Base-by-base conservation (phyloP, 768 basidiomycete species). In the Termitomyces titanicus region DNA sequence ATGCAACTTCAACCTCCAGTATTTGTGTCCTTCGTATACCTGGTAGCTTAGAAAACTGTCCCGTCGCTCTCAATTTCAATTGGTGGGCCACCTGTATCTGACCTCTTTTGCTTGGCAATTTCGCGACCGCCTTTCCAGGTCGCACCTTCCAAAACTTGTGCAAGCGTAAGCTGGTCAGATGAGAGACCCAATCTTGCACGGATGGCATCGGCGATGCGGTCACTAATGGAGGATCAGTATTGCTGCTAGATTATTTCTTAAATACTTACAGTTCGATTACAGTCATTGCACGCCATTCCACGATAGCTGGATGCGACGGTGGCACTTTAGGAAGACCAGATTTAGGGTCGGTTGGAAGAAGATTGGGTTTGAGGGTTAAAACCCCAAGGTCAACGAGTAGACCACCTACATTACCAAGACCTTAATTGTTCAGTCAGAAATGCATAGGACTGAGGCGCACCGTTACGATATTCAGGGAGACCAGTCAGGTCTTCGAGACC, bases 41-140 rank as follows among this genome's bases (percentile, higher is more conserved):
- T 20, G 20, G 11, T 47, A 9, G 17, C 33, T 24, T 61, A 92
- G 64, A 92, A 92, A 5, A 92, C 82, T 1, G 91, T 93, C 2
- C 91, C 91, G 57, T 93, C 91, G 56, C 89, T 92, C 56, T 85
- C 79, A 54, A 93, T 92, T 56, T 91, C 90, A 63, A 94, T 89
- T 1, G 91, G 91, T 0, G 92, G 92, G 0, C 93, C 93, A 7
- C 89, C 85, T 0, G 82, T 85, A 40, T 77, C 74, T 0, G 86
- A 88, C 5, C 95, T 74, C 67, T 82, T 85, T 67, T 77, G 70
- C 67, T 85, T 89, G 3, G 96, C 96, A 37, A 98, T 91, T 71
- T 96, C 93, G 4, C 96, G 77, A 3, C 96, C 96, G 1, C 93
- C 94, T 66, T 95, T 96, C 96, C 96, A 99, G 0, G 94, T 98